Evolutionary conservation across 306 rosid genomes (phyloP), one percentile per base, ranked within the genome.

Genomic region (Hylodesmum podocarpum): DNA sequence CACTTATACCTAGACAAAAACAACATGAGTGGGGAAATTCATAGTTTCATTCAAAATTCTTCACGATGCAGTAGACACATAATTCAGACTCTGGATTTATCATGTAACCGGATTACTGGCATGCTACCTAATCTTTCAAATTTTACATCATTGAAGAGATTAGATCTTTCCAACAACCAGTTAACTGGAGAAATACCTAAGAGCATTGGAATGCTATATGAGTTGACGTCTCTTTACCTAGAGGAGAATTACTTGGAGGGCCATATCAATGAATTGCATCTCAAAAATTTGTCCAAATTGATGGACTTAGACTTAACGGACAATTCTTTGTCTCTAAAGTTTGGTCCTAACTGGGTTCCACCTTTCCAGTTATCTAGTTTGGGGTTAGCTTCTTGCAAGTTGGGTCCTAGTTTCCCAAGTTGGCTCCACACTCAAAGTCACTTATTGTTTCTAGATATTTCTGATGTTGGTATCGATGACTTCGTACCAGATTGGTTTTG

Each of bases 401-500:
- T 78, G n/a, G 77, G 84, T 49, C 66, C 68, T 15, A 27, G 4
- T 6, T 81, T 81, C 25, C 49, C 72, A 7, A 58, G 47, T 15
- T 80, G 76, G 80, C 70, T 80, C 6, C 36, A 46, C 0, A 16
- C 4, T 57, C 78, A 59, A 22, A 40, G 5, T 5, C 0, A 2
- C 3, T 6, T 61, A 2, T 0, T 0, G 0, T 2, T 0, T 2
- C 25, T 58, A 0, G 43, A 75, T 41, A 50, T 67, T 27, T 68
- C 81, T 4, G 1, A 68, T 76, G 43, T 14, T 3, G 19, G 51
- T 6, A 40, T 81, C 15, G 2, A 8, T 6, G 78, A 54, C 53
- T 14, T 1, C 3, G 21, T 76, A 9, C 81, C 81, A 0, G 37
- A 66, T 0, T 51, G 79, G 70, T 72, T 80, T 72, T 80, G 83